A percentile compares a stretch with the other conserved stretches of the same genome.
phyloP scores from a whole-genome alignment of 2,329 filamentous ascomycete genomes.

The Diaporthe sp. region DNA sequence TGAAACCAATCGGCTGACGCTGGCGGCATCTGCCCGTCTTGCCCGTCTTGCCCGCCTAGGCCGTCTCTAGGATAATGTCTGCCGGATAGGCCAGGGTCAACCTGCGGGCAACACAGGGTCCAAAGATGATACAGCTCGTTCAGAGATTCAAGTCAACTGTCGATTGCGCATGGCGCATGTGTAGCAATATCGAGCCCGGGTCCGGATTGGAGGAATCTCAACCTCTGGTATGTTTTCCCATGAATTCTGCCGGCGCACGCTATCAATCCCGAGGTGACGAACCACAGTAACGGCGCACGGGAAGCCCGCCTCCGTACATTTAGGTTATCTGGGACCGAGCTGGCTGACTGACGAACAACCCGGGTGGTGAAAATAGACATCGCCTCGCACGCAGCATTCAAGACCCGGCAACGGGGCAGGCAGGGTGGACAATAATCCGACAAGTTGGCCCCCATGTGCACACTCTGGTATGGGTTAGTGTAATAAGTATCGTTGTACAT shows the following conservation, averaged over 20 bases:
- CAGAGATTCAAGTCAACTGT: constrained; percentile 7
- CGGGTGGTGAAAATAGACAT: not conserved
- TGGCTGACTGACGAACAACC: not conserved
- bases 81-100: not conserved
- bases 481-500: constrained; percentile 2
- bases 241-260: constrained; percentile 20
- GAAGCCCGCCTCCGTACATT: constrained; percentile 6
- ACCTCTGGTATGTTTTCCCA: constrained; percentile 15
- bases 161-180: constrained; percentile 16
- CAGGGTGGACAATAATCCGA: constrained; percentile 2
- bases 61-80: not conserved
- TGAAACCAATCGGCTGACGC: not conserved
- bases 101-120: not conserved
- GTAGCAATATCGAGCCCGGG: not conserved
- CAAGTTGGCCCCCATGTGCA: not conserved
- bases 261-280: constrained; percentile 10
- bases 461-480: not conserved
- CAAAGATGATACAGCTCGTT: not conserved
- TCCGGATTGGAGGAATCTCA: constrained; percentile 22
- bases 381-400: not conserved
- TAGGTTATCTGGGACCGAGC: constrained; percentile 5
- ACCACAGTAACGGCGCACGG: constrained; percentile 1
- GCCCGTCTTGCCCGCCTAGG: too few relatives aligned
- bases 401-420: not conserved
- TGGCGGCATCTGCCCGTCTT: not conserved